Evolutionary conservation across 805 yeast species (phyloP).

Genomic region (Metschnikowia shivogae): DNA sequence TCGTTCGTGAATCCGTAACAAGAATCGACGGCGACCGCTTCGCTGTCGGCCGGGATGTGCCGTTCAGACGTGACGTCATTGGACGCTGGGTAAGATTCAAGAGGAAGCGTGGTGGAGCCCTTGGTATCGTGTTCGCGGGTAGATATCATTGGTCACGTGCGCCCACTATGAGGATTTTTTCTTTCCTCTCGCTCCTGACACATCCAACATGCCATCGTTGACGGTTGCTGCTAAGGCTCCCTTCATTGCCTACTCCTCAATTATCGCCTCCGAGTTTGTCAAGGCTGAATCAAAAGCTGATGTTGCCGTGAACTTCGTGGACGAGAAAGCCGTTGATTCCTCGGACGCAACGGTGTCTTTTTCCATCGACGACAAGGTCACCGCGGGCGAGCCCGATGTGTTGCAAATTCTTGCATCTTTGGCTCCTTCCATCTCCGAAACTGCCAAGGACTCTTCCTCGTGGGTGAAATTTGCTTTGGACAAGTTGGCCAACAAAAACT

Average conservation of each 20-base stretch:
- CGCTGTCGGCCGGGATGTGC: slow-evolving; percentile 51
- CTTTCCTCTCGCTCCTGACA: background rate
- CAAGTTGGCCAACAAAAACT: slow-evolving; percentile 76
- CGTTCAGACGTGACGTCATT: slow-evolving; percentile 14
- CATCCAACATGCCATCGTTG: slow-evolving; percentile 40
- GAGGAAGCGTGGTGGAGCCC: background rate
- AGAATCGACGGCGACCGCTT: slow-evolving; percentile 89
- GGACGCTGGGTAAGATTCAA: background rate
- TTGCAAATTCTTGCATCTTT: slow-evolving; percentile 48
- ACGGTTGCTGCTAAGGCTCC: slow-evolving; percentile 85
- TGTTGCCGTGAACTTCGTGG: slow-evolving; percentile 61
- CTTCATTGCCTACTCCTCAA: slow-evolving; percentile 69
- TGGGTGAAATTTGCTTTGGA: slow-evolving; percentile 69
- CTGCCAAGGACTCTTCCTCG: slow-evolving; percentile 26
- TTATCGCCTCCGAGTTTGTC: slow-evolving; percentile 74
- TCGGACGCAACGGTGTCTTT: slow-evolving; percentile 46
- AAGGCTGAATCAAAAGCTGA: slow-evolving; percentile 48
- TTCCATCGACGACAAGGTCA: slow-evolving; percentile 40
- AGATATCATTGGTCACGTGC: slow-evolving; percentile 5
- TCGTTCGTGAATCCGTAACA: slow-evolving; percentile 81
- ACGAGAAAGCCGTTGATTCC: slow-evolving; percentile 56
- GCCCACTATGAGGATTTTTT: slow-evolving; percentile 2
- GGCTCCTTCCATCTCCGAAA: slow-evolving; percentile 43
- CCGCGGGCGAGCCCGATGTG: slow-evolving; percentile 40
- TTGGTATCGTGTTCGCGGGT: background rate